Evolutionary conservation across 108 stramenopile species (phyloP), one percentile per base, ranked within the genome.

Genomic region (Nitzschia inconspicua): DNA sequence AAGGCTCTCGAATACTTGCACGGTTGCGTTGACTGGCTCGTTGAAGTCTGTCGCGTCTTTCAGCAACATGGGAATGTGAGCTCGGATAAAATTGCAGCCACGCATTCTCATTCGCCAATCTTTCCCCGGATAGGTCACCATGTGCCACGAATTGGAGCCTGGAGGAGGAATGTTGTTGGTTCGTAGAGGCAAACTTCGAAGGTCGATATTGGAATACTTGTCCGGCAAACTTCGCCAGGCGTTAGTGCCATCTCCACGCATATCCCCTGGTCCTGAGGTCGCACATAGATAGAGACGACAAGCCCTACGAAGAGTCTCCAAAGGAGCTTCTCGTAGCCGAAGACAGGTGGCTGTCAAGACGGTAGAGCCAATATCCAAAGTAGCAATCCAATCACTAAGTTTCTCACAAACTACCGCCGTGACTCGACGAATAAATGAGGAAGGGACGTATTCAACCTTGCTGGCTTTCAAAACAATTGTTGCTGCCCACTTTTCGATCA

Each of bases 191-290:
- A 44, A 32, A 8, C 24, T 22, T 36, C 61, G 41, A n/a, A 48
- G 44, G 42, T 66, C 34, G n/a, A n/a, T n/a, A 20, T 53, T 55
- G 26, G 32, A 27, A 43, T 68, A 48, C 1, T 26, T 32, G 5
- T 73, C 65, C 2, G 57, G 42, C 3, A 91, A 52, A 55, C 78
- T 82, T 34, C 65, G 76, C 88, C 88, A 89, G 34, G 80, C 91
- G 60, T 83, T 88, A 9, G 79, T 84, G 7, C 81, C 88, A 63
- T 79, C 82, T 28, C 82, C 76, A 30, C 88, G 59, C 91, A 93
- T 93, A 23, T 71, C 48, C 13, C 91, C 91, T 0, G 91, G 88
- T 1, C 91, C 91, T 24, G 67, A 73, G 19, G 76, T 74, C 0
- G 88, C 88, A 60, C 84, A 85, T 14, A 89, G 51, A 60, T 84